These are phyloP conservation scores for Penicillium sp. DNA, from an alignment of 2,329 filamentous ascomycete genomes.

Conservation along the genomic window DNA sequence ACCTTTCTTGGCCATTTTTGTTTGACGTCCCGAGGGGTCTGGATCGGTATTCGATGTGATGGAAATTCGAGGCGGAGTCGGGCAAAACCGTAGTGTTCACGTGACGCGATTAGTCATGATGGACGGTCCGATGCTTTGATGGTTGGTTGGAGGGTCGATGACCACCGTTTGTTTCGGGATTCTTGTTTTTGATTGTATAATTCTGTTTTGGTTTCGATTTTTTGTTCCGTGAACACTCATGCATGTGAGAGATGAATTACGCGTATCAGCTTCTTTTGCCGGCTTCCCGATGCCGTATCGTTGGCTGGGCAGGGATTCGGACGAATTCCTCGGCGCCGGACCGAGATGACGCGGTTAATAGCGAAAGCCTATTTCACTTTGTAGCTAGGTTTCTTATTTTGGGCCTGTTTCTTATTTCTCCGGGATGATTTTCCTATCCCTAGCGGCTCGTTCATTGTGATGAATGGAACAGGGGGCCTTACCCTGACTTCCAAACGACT, in stretches of 20 bases:
- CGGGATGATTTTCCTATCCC: too few species aligned
- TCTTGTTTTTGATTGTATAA: too few species aligned
- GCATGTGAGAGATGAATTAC: background rate
- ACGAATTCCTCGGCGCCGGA: background rate
- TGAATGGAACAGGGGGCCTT: too few species aligned
- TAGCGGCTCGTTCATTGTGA: too few species aligned
- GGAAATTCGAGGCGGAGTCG: slow-evolving; percentile 15
- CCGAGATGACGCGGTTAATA: background rate
- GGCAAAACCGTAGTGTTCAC: slow-evolving; percentile 12
- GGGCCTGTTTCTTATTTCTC: too few species aligned
- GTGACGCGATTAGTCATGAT: slow-evolving; percentile 11
- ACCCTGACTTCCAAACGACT: too few species aligned
- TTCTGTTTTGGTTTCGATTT: background rate
- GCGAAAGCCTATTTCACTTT: background rate
- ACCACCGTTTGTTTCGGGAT: background rate
- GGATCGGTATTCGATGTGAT: slow-evolving; percentile 13
- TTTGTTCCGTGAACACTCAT: background rate
- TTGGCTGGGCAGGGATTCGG: background rate
- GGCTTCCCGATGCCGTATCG: background rate
- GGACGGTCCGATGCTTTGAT: background rate
- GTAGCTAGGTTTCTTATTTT: background rate
- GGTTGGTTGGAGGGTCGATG: background rate
- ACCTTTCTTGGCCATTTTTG: slow-evolving; percentile 28
- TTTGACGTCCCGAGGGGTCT: slow-evolving; percentile 14
- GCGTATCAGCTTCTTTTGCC: background rate